Conservation (phyloP, 2,329 filamentous ascomycete species). For the Alternaria brassicae region DNA sequence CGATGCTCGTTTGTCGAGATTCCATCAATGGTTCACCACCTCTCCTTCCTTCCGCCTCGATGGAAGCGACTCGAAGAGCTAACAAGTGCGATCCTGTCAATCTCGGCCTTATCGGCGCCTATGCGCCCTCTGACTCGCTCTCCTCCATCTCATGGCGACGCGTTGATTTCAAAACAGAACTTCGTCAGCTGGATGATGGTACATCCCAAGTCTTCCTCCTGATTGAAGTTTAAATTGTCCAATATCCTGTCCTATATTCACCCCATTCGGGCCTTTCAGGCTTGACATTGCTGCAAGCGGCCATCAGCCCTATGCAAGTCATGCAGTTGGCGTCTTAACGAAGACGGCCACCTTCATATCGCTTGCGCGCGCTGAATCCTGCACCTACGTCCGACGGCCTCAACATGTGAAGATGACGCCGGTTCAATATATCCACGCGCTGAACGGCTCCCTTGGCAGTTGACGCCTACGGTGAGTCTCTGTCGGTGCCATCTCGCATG, state of each 20-base stretch:
- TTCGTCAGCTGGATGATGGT: background rate
- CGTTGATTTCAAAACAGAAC: background rate
- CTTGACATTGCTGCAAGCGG: background rate
- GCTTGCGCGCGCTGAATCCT: background rate
- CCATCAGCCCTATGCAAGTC: slow-evolving; percentile 4
- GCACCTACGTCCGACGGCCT: background rate
- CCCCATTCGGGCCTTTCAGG: background rate
- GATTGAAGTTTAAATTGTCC: background rate
- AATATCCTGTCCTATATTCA: background rate
- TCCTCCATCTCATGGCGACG: background rate
- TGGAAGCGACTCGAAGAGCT: background rate
- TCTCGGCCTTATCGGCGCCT: background rate
- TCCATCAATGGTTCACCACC: background rate
- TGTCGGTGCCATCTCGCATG: background rate
- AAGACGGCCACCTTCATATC: background rate
- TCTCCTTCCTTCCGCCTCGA: background rate
- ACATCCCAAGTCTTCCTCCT: background rate
- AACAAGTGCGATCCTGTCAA: background rate
- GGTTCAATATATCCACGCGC: background rate
- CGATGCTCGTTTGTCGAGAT: background rate
- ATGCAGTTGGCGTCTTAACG: background rate
- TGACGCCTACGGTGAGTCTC: background rate
- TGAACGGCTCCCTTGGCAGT: background rate
- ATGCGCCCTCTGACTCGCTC: background rate
- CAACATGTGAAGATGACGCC: background rate